Base-by-base conservation (phyloP, 495 filamentous ascomycete species). In the Pseudevernia furfuracea region DNA sequence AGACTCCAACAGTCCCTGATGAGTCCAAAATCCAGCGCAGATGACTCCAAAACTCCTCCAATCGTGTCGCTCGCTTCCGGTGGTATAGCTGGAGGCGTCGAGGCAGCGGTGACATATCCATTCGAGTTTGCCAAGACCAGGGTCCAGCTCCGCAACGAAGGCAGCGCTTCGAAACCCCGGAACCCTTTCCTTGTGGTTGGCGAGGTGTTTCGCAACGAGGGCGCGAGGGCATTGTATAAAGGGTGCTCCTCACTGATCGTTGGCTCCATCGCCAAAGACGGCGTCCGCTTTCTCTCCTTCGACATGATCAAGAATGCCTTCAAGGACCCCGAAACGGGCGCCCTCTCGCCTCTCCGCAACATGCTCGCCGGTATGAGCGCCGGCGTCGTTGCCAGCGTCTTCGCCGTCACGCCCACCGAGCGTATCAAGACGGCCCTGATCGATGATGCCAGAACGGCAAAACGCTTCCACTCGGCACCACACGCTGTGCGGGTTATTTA, bases 371-470 rank as follows among this genome's bases (percentile, higher is more conserved):
- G 86, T 19, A 87, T 88, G 85, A 69, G 74, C 3, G 80, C 84
- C 11, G 86, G 86, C 5, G 77, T 84, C 3, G 78, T 83, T 0
- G 86, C 85, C 11, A 83, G 79, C 56, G 74, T 87, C 3, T 71
- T 77, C 11, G 81, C 84, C 25, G 86, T 89, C 4, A 88, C 86
- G 30, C 86, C 86, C 0, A 84, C 82, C 0, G 85, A 88, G 71
- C 75, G 85, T 57, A 82, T 89, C 70, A 89, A 89, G 68, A 88
- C 86, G 0, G 86, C 86, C 4, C 68, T 88, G 67, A 88, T 88
- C 53, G 86, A 89, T 67, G 86, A 89, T 69, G 85, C 86, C 5
- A 73, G 83, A 25, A 74, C 69, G 2, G 68, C 72, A 28, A 78
- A 77, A 38, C 75, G 81, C 37, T 87, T 85, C 69, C 74, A 69